Evolutionary conservation across 1,284 basidiomycete species (phyloP).

Genomic region (Ceratobasidium sp.): DNA sequence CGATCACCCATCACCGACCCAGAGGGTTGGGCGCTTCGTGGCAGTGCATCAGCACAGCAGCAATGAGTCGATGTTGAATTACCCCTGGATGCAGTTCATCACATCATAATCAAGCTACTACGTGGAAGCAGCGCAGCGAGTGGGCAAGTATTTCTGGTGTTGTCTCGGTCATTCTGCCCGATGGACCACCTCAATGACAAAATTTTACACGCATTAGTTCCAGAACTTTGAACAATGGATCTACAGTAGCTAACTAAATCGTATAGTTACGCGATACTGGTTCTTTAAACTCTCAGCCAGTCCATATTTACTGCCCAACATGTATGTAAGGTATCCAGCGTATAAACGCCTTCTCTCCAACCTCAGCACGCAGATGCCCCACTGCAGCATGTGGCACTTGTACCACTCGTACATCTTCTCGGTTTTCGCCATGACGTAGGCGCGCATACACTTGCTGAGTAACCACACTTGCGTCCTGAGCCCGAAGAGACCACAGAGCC

Average conservation of each 20-base stretch:
- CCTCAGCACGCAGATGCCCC: neutral
- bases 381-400: neutral
- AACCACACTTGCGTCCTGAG: neutral
- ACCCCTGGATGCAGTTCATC: neutral
- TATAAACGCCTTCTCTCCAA: neutral
- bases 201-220: too few species aligned
- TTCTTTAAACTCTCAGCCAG: too few species aligned
- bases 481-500: neutral
- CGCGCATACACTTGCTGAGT: neutral
- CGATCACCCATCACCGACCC: slow-evolving; percentile 13
- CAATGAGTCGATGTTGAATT: neutral
- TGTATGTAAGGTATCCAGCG: neutral
- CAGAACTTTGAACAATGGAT: too few species aligned
- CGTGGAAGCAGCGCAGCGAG: neutral
- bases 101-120: neutral
- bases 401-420: neutral
- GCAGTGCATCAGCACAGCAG: slow-evolving; percentile 12
- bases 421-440: neutral
- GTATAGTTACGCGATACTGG: too few species aligned
- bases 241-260: too few species aligned
- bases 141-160: neutral
- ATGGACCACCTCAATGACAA: neutral
- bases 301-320: neutral
- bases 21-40: slow-evolving; percentile 6
- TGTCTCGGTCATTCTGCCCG: neutral